Evolutionary conservation across 768 basidiomycete genomes (phyloP).

Genomic region (Lactarius akahatsu): DNA sequence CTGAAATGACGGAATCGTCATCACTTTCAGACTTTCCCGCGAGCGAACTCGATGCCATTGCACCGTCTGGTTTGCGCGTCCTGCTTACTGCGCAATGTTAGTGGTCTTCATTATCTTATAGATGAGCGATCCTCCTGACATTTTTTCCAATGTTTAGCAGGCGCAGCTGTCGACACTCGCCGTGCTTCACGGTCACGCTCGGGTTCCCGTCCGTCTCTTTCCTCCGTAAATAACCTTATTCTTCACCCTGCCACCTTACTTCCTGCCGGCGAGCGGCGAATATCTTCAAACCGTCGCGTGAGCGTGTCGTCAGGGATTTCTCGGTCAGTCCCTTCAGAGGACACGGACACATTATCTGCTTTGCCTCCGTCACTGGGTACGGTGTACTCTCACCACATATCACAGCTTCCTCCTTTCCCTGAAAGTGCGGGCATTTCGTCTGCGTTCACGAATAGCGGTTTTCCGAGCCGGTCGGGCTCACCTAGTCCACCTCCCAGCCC

Average conservation of each 20-base stretch:
- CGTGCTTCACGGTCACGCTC: conserved; percentile 10
- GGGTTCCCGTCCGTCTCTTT: conserved; percentile 21
- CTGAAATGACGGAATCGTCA: neutral
- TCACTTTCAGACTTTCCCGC: neutral
- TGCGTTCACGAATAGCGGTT: neutral
- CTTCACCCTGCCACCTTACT: conserved; percentile 24
- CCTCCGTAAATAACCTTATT: conserved; percentile 20
- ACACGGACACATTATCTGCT: conserved; percentile 6
- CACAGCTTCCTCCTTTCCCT: conserved; percentile 21
- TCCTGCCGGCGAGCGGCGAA: conserved; percentile 16
- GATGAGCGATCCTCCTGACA: neutral
- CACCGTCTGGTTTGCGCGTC: neutral
- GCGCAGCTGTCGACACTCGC: neutral
- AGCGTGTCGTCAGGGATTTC: neutral
- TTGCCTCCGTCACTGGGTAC: conserved; percentile 13
- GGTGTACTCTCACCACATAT: conserved; percentile 4
- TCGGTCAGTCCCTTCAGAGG: neutral
- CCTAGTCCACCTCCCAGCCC: conserved; percentile 15
- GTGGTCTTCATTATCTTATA: conserved; percentile 13
- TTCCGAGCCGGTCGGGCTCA: neutral
- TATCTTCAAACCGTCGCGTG: neutral
- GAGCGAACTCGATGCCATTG: neutral
- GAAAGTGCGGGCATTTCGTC: conserved; percentile 15
- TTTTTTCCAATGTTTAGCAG: neutral
- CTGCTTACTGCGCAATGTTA: neutral